These are phyloP conservation scores for Angophora floribunda DNA, from an alignment of 345 rosid species.

Conservation along the genomic window DNA sequence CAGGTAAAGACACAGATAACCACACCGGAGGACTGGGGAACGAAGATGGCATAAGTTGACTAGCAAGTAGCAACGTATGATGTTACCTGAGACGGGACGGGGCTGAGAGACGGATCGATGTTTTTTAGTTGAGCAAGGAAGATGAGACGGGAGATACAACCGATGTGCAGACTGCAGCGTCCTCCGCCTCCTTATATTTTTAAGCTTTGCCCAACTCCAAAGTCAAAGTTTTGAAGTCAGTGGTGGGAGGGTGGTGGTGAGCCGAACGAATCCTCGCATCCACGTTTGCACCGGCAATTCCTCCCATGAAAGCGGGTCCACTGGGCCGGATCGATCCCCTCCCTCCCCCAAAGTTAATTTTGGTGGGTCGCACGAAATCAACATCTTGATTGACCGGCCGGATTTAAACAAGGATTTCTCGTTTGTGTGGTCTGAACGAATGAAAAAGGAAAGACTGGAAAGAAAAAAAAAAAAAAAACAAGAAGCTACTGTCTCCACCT, in stretches of 20 bases:
- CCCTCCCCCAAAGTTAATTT: not conserved
- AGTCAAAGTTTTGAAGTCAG: not conserved
- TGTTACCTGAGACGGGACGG: not conserved
- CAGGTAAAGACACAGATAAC: not conserved
- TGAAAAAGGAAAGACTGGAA: not conserved
- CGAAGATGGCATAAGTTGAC: not conserved
- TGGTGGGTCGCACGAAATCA: not conserved
- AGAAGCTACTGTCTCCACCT: not conserved
- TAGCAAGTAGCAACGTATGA: not conserved
- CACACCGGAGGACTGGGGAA: not conserved
- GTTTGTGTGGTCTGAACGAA: not conserved
- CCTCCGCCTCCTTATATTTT: not conserved
- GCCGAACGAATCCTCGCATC: not conserved
- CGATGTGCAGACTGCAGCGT: not conserved
- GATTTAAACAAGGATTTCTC: not conserved
- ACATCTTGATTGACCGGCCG: not conserved
- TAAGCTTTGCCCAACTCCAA: not conserved
- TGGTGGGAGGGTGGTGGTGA: not conserved
- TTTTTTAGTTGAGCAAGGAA: not conserved
- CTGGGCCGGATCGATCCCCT: not conserved
- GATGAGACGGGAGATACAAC: not conserved
- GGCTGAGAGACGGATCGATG: not conserved
- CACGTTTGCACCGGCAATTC: not conserved
- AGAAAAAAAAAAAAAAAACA: not conserved
- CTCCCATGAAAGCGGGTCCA: not conserved